Conservation (phyloP, 345 rosid genomes). For the Leavenworthia alabamica region DNA sequence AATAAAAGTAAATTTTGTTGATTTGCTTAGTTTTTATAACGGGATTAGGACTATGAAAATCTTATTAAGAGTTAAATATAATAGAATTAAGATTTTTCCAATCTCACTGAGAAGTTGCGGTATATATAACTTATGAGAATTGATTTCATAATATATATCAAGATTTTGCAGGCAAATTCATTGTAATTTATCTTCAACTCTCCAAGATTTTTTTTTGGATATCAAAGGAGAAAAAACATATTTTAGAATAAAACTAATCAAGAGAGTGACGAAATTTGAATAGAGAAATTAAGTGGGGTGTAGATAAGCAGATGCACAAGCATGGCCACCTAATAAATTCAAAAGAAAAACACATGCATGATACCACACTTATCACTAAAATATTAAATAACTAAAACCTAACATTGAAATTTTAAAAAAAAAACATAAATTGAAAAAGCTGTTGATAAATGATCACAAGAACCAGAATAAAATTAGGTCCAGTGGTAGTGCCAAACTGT, state of each 20-base stretch:
- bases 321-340: conserved; percentile 34
- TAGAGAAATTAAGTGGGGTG: conserved; percentile 28
- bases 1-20: not conserved
- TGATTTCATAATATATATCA: too few species aligned
- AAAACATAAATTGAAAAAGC: conserved; percentile 9
- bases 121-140: too few species aligned
- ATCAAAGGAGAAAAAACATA: not conserved
- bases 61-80: too few species aligned
- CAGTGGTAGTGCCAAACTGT: conserved; percentile 30
- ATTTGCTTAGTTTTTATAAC: too few species aligned
- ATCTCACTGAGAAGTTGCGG: too few species aligned
- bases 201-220: not conserved
- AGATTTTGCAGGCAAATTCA: not conserved
- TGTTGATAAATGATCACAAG: conserved; percentile 4
- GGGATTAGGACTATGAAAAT: too few species aligned
- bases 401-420: not conserved
- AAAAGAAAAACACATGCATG: conserved; percentile 32
- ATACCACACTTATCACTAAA: conserved; percentile 24
- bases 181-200: not conserved
- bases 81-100: too few species aligned
- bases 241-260: not conserved
- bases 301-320: conserved; percentile 29
- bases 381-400: conserved; percentile 18
- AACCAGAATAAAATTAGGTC: conserved; percentile 23
- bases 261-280: conserved; percentile 5